Evolutionary conservation across 176 grass and related monocot species (phyloP), one percentile per base, ranked within the genome.

Genomic region (Echinochloa phyllopogon): DNA sequence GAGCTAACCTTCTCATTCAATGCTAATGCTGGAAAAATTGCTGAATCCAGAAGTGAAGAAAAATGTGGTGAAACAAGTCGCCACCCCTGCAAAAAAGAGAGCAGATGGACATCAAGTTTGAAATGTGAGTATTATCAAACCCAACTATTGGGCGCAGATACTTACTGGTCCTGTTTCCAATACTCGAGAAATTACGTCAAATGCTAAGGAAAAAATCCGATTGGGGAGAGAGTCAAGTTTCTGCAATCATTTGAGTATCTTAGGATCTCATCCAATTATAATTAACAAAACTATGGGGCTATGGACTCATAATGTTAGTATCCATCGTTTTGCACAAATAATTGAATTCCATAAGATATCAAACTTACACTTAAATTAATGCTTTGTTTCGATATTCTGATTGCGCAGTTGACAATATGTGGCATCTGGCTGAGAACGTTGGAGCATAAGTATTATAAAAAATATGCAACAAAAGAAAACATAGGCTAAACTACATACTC

Each of bases 11-110:
- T 97, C 69, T 86, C 86, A 81, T 97, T 97, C 85, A 97, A 89
- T 53, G 82, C 36, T 89, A 97, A 89, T 65, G 88, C 90, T 87
- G 92, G 95, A 73, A 97, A 92, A 73, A 93, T 93, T 74, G 92
- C 84, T 70, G 78, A 88, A 86, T 92, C 88, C 69, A 97, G 48
- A 90, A 97, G 88, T 33, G 90, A 83, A 69, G 92, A 92, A 87
- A 97, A 94, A 89, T 94, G 90, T 4, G 95, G 89, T 85, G 95
- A 97, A 88, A 97, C 88, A 91, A 94, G 84, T 74, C 92, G 84
- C 92, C 95, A 97, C 25, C 92, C 95, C 95, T 97, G 81, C 45
- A 88, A 85, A 43, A 17, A 86, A 87, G 38, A 63, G 44, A 81
- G 42, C 60, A 89, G 17, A 61, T 58, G 24, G 40, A 2, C 27